Evolutionary conservation across 2,329 filamentous ascomycete genomes (phyloP).

Genomic region (Westerdykella aurantiaca): DNA sequence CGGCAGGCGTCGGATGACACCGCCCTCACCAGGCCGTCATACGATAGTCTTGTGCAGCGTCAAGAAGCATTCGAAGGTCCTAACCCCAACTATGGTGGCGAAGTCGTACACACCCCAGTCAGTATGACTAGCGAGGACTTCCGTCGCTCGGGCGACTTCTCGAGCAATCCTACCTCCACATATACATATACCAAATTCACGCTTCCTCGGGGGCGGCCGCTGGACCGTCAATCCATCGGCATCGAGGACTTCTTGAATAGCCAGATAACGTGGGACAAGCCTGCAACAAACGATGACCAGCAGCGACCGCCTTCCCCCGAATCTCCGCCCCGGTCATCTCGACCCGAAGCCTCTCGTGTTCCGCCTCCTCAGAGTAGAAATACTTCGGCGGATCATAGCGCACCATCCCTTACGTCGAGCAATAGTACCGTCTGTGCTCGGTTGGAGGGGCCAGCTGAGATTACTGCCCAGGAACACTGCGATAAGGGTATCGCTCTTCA

Average conservation of each 20-base stretch:
- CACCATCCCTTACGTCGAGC: constrained; percentile 38
- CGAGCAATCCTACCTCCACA: constrained; percentile 56
- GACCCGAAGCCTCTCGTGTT: constrained; percentile 18
- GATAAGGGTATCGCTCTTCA: constrained; percentile 86
- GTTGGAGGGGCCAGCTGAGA: constrained; percentile 47
- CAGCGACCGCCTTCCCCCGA: constrained; percentile 35
- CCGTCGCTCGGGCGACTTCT: constrained; percentile 48
- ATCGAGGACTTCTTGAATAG: constrained; percentile 36
- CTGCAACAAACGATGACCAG: constrained; percentile 22
- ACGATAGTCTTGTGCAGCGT: constrained; percentile 33
- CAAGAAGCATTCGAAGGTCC: constrained; percentile 43
- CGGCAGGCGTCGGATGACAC: constrained; percentile 36
- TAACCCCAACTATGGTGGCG: constrained; percentile 58
- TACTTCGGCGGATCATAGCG: constrained; percentile 18
- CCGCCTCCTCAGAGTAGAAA: constrained; percentile 8
- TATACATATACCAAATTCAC: constrained; percentile 84
- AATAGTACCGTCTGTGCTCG: constrained; percentile 44
- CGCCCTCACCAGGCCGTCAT: constrained; percentile 34
- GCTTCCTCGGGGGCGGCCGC: constrained; percentile 72
- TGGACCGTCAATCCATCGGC: constrained; percentile 55
- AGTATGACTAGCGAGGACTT: constrained; percentile 69
- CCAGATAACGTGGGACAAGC: constrained; percentile 58
- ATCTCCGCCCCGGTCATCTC: constrained; percentile 36
- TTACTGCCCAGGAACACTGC: constrained; percentile 82
- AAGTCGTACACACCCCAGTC: constrained; percentile 61